These are phyloP conservation scores for Cyclospora cayetanensis DNA, from an alignment of 169 alveolate species.

Conservation along the genomic window DNA sequence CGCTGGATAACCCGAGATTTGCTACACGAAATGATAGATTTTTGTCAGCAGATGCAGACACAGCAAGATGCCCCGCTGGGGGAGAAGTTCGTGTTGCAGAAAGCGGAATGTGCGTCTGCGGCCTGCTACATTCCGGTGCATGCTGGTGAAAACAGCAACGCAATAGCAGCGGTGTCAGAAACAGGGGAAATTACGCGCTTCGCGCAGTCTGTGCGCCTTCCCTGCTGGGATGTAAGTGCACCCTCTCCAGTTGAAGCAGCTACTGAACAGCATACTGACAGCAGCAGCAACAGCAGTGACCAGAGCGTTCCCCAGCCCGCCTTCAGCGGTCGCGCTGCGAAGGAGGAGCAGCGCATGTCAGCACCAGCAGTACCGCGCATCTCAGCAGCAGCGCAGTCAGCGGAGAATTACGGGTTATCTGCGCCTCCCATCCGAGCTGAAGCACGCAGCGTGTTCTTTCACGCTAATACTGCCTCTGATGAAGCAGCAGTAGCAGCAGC, in stretches of 20 bases:
- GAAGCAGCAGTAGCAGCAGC: neutral
- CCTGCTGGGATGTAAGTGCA: neutral
- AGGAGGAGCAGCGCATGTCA: too few relatives aligned
- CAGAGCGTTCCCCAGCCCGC: too few relatives aligned
- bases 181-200: too few relatives aligned
- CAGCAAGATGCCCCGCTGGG: neutral
- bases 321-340: too few relatives aligned
- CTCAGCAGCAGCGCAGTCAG: too few relatives aligned
- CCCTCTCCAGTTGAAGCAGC: too few relatives aligned
- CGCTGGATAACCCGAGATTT: neutral
- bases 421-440: too few relatives aligned
- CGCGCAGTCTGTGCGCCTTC: neutral
- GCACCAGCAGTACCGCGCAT: slow-evolving; percentile 20
- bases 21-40: neutral
- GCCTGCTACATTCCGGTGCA: neutral
- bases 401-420: too few relatives aligned
- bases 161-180: neutral
- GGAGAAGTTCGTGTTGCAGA: neutral
- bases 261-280: neutral
- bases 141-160: neutral
- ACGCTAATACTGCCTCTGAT: neutral
- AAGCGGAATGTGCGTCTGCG: neutral
- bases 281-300: slow-evolving; percentile 5
- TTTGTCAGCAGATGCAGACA: slow-evolving; percentile 28
- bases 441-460: too few relatives aligned